phyloP scores from a whole-genome alignment of 139 green algal species.

The Chlamydomonas schloesseri region DNA sequence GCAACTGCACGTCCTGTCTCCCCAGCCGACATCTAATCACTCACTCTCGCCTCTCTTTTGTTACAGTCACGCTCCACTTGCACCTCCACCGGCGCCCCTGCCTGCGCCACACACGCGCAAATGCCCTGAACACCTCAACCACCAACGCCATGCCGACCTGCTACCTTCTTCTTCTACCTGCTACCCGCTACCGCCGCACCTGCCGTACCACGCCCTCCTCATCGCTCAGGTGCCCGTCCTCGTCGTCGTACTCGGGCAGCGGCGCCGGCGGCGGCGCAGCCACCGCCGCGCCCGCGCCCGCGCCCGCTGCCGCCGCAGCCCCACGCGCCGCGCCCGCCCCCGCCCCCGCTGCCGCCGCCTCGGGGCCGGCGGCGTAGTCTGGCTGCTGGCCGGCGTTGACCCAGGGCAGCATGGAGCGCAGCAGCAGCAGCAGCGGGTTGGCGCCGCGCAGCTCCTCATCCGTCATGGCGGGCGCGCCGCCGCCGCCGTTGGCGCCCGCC shows the following conservation, averaged over 20 bases:
- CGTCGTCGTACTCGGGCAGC: conserved; percentile 14
- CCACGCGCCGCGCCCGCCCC: background rate
- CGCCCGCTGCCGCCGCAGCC: background rate
- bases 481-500: background rate
- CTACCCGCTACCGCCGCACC: background rate
- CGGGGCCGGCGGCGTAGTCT: conserved; percentile 60
- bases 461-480: background rate
- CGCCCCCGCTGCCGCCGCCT: background rate
- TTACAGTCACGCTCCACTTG: no score
- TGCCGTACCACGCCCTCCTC: conserved; percentile 38
- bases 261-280: background rate
- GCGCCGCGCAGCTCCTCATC: conserved; percentile 39
- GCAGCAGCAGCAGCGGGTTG: conserved; percentile 79
- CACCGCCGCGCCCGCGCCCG: background rate
- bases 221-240: conserved; percentile 29
- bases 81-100: background rate
- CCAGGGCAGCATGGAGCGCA: conserved; percentile 86
- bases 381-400: conserved; percentile 76
- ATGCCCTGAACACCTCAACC: no score
- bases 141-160: no score
- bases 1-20: no score
- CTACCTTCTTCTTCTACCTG: no score
- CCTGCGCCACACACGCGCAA: no score
- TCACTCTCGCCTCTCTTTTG: no score
- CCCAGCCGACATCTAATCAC: background rate